Percentiles rank a stretch among this genome's conserved stretches.
phyloP scores from a whole-genome alignment of 352 stramenopile species.

The Globisporangium nunn region DNA sequence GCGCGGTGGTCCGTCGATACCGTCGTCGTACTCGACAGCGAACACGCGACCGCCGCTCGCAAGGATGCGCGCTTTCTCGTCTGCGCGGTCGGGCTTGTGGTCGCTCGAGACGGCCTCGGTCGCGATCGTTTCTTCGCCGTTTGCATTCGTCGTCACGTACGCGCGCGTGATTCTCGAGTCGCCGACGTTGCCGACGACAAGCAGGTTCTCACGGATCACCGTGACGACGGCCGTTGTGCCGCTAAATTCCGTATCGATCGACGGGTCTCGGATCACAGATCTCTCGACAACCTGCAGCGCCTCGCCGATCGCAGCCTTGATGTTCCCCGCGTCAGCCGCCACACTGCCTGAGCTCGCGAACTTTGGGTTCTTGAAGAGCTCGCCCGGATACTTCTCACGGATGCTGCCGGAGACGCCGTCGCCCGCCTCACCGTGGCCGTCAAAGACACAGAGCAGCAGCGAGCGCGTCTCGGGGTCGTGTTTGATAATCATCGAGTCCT shows the following conservation, averaged over 20 bases:
- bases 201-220: slow-evolving; percentile 65
- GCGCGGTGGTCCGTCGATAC: slow-evolving; percentile 94
- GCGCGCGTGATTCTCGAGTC: slow-evolving; percentile 92
- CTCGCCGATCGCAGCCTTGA: slow-evolving; percentile 55
- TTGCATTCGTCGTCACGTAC: slow-evolving; percentile 41
- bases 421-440: slow-evolving; percentile 95
- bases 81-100: slow-evolving; percentile 95
- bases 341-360: slow-evolving; percentile 55
- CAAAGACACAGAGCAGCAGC: slow-evolving; percentile 94
- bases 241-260: slow-evolving; percentile 92
- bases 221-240: slow-evolving; percentile 77
- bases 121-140: slow-evolving; percentile 23
- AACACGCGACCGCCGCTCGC: slow-evolving; percentile 95
- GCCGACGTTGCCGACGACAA: slow-evolving; percentile 96
- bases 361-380: slow-evolving; percentile 89
- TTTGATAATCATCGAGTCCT: slow-evolving; percentile 95
- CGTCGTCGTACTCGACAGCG: slow-evolving; percentile 97
- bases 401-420: slow-evolving; percentile 90
- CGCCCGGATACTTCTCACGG: slow-evolving; percentile 80
- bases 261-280: slow-evolving; percentile 81
- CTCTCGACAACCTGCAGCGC: slow-evolving; percentile 64
- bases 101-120: slow-evolving; percentile 91
- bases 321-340: slow-evolving; percentile 40
- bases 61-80: slow-evolving; percentile 94
- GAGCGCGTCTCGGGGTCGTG: slow-evolving; percentile 88